phyloP scores from a whole-genome alignment of 148 eudicot genomes.

The Beta vulgaris region DNA sequence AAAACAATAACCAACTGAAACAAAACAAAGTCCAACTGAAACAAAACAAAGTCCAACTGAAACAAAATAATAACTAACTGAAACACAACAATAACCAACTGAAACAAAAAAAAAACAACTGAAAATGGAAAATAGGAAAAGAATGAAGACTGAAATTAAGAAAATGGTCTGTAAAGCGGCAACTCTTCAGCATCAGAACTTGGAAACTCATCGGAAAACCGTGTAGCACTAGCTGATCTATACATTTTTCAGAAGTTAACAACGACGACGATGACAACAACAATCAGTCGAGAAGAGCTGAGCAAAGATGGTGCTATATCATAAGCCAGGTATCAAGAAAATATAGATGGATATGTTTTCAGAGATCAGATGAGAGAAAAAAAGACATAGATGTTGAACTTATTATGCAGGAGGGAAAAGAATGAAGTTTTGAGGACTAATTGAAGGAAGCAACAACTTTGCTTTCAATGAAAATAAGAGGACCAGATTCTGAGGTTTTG shows the following conservation, averaged over 20 bases:
- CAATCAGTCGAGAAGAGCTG: not conserved
- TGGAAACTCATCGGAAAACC: slow-evolving; percentile 23
- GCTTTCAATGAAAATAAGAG: slow-evolving; percentile 4
- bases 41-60: no score
- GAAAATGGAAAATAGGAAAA: no score
- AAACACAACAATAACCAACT: no score
- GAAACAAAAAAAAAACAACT: no score
- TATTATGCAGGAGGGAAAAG: no score
- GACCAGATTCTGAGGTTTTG: slow-evolving; percentile 9
- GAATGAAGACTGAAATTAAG: no score
- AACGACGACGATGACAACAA: not conserved
- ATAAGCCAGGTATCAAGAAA: no score
- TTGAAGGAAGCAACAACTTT: not conserved
- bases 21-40: no score
- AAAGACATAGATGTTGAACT: not conserved
- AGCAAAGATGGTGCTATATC: no score
- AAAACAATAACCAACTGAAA: no score
- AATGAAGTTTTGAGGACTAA: not conserved
- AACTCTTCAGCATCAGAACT: slow-evolving; percentile 4
- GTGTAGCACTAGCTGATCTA: slow-evolving; percentile 22
- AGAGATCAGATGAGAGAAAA: not conserved
- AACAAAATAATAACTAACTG: no score
- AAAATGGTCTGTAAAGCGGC: slow-evolving; percentile 9
- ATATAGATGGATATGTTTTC: not conserved
- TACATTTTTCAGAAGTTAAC: no score